Evolutionary conservation across 805 yeast species (phyloP), one percentile per base, ranked within the genome.

Genomic region (Wickerhamiella parazyma): DNA sequence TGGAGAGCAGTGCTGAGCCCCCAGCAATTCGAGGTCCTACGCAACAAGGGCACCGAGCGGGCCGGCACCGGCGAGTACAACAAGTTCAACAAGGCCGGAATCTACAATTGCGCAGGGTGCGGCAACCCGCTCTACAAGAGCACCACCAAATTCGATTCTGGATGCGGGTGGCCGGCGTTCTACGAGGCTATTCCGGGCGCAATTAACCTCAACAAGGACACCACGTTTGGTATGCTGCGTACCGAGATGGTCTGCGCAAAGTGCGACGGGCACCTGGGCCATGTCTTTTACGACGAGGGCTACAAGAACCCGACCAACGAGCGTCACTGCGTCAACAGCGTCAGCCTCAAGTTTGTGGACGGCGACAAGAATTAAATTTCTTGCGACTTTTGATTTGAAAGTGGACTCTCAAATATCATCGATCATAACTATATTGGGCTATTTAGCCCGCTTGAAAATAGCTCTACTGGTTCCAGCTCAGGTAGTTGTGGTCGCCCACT

Each of bases 151-250:
- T 91, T 91, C 55, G 78, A 80, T 46, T 75, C 94, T 10, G 85
- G 85, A 43, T 91, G 98, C 61, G 98, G 98, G 2, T 91, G 98
- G 98, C 98, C 98, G 1, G 87, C 95, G 0, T 91, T 91, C 61
- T 89, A 79, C 60, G 80, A 84, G 46, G 95, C 94, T 1, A 66
- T 83, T 33, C 93, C 94, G 0, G 87, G 86, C 0, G 70, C 94
- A 5, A 70, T 91, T 33, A 69, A 61, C 17, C 67, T 79, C 10
- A 62, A 71, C 46, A 69, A 66, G 16, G 98, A 91, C 60, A 54
- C 45, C 0, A 61, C 78, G 6, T 62, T 65, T 40, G 97, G 97
- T 0, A 86, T 80, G 91, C 67, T 65, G 11, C 70, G 98, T 49
- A 83, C 77, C 10, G 99, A 91, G 59, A 87, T 91, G 78, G 69